Percentiles rank a stretch among this genome's conserved stretches.
Conservation (phyloP, 2,329 filamentous ascomycete species). For the Dothideomycetes sp. region DNA sequence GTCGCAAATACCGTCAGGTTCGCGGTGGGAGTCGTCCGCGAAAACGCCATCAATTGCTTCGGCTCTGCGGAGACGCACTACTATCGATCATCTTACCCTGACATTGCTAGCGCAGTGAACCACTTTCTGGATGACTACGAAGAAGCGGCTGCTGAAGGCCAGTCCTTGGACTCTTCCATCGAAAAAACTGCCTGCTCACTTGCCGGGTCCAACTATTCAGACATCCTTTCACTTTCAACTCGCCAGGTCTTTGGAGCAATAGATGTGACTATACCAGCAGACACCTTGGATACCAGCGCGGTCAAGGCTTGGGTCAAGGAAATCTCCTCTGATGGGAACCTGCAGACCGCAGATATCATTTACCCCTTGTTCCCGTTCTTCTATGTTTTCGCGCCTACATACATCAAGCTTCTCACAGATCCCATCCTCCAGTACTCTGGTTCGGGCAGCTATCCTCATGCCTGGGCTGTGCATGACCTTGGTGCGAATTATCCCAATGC, state of each 20-base stretch:
- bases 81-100: slow-evolving; percentile 25
- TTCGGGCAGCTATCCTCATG: slow-evolving; percentile 13
- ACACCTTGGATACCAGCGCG: slow-evolving; percentile 20
- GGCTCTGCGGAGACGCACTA: slow-evolving; percentile 16
- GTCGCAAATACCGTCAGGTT: slow-evolving; percentile 25
- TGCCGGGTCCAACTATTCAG: slow-evolving; percentile 28
- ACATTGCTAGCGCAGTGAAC: slow-evolving; percentile 23
- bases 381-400: slow-evolving; percentile 30
- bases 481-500: slow-evolving; percentile 17
- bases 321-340: slow-evolving; percentile 29
- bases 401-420: slow-evolving; percentile 32
- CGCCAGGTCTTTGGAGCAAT: slow-evolving; percentile 32
- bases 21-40: slow-evolving; percentile 30
- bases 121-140: slow-evolving; percentile 31
- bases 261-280: slow-evolving; percentile 27
- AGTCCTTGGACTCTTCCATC: slow-evolving; percentile 12
- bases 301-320: slow-evolving; percentile 32
- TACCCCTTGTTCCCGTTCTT: slow-evolving; percentile 33
- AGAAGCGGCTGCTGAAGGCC: slow-evolving; percentile 24
- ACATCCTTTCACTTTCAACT: slow-evolving; percentile 29
- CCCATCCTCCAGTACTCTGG: slow-evolving; percentile 31
- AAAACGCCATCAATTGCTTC: slow-evolving; percentile 30
- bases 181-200: slow-evolving; percentile 17
- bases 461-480: slow-evolving; percentile 16
- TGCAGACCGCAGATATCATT: slow-evolving; percentile 33